Percentiles rank a stretch among this genome's conserved stretches.
phyloP scores from a whole-genome alignment of 352 stramenopile species.

The Globisporangium okanoganense region DNA sequence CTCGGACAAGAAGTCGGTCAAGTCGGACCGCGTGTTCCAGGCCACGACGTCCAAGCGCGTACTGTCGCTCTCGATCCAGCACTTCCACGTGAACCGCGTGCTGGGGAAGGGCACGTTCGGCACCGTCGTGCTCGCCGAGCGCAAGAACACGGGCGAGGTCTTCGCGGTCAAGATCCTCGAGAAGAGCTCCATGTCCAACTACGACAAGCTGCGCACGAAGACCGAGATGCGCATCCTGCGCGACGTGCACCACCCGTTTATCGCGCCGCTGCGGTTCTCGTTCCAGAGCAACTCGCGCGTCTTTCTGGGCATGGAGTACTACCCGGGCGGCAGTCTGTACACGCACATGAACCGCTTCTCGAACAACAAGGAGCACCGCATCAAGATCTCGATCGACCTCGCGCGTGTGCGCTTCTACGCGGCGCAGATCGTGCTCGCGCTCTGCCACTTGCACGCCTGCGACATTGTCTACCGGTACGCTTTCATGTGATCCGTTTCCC shows the following conservation, averaged over 20 bases:
- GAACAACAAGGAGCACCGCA: conserved; percentile 85
- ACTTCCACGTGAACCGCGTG: conserved; percentile 94
- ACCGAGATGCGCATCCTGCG: conserved; percentile 89
- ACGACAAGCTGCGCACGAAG: conserved; percentile 91
- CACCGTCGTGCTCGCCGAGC: conserved; percentile 85
- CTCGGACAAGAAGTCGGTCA: conserved; percentile 59
- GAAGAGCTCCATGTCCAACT: conserved; percentile 89
- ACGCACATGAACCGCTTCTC: conserved; percentile 92
- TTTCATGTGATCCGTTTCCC: neutral
- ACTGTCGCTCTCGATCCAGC: conserved; percentile 85
- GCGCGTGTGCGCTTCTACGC: conserved; percentile 87
- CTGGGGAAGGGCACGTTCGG: conserved; percentile 95
- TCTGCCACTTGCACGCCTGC: conserved; percentile 90
- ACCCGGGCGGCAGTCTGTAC: conserved; percentile 81
- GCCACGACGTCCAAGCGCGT: conserved; percentile 78
- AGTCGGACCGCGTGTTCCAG: conserved; percentile 62
- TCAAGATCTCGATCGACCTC: conserved; percentile 82
- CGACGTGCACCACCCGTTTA: conserved; percentile 91
- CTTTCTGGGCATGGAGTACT: conserved; percentile 86
- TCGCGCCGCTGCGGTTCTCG: conserved; percentile 86
- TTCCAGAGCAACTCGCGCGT: conserved; percentile 82
- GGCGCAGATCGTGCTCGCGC: conserved; percentile 88
- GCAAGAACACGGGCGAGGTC: conserved; percentile 83
- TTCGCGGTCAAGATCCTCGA: conserved; percentile 93
- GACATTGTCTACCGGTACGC: conserved; percentile 92